phyloP scores from a whole-genome alignment of 148 eudicot genomes.

The Rhododendron ferrugineum region DNA sequence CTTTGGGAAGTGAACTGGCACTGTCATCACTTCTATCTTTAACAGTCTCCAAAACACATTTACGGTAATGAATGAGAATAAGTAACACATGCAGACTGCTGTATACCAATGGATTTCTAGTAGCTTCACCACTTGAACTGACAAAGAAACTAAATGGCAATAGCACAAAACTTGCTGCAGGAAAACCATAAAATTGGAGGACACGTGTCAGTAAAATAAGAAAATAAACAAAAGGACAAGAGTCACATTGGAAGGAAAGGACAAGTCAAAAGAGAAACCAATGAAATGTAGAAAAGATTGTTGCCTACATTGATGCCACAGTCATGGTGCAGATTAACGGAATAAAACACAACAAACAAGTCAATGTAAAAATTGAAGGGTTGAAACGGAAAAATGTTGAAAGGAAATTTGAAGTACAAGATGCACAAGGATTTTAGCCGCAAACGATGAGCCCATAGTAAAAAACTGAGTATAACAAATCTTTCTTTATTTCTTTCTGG shows the following conservation, averaged over 20 bases:
- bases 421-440: neutral
- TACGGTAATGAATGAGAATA: constrained; percentile 70
- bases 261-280: neutral
- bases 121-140: constrained; percentile 53
- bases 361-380: neutral
- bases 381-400: neutral
- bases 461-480: neutral
- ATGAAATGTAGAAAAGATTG: neutral
- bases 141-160: constrained; percentile 67
- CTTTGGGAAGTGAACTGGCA: constrained; percentile 37
- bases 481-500: neutral
- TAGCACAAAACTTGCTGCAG: constrained; percentile 81
- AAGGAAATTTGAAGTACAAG: neutral
- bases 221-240: neutral
- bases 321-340: neutral
- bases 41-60: constrained; percentile 38
- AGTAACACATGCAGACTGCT: constrained; percentile 77
- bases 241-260: neutral
- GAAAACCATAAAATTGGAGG: constrained; percentile 31
- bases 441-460: neutral
- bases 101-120: constrained; percentile 58
- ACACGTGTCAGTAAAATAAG: constrained; percentile 28
- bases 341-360: neutral
- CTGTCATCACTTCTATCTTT: constrained; percentile 29
- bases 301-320: neutral